Conservation (phyloP, 345 rosid genomes). For the Syzygium jambos region DNA sequence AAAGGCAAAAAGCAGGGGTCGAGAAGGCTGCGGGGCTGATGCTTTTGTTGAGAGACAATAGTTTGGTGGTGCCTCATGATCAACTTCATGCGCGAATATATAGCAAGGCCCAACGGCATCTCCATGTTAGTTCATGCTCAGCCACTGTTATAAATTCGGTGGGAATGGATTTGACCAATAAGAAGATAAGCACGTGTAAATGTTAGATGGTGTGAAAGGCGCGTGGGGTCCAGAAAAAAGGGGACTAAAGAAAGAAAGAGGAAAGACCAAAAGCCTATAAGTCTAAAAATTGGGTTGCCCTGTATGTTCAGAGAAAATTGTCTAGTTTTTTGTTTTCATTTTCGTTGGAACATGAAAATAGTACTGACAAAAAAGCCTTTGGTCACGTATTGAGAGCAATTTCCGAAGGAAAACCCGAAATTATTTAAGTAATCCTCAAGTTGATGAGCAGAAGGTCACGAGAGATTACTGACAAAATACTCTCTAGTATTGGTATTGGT, state of each 20-base stretch:
- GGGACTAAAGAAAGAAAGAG: too few species aligned
- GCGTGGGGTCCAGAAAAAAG: background rate
- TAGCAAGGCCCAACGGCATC: background rate
- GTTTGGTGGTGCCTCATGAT: background rate
- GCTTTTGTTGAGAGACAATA: background rate
- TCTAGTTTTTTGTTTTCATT: fast-evolving
- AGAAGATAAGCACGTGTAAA: background rate
- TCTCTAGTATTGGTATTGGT: too few species aligned
- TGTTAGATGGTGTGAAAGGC: fast-evolving
- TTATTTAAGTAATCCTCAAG: too few species aligned
- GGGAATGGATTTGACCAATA: too few species aligned
- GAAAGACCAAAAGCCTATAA: too few species aligned
- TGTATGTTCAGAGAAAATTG: background rate
- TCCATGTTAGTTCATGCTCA: background rate
- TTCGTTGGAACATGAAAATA: background rate
- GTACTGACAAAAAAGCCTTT: background rate
- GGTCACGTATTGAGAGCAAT: background rate
- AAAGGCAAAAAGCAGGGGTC: background rate
- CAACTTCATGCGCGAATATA: background rate
- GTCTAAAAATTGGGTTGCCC: background rate
- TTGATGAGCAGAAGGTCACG: too few species aligned
- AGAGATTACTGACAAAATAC: background rate
- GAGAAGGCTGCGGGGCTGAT: background rate
- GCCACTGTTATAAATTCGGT: too few species aligned
- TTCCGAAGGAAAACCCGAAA: background rate